Base-by-base conservation (phyloP, 1,284 basidiomycete species). In the Rhodotorula sp. region DNA sequence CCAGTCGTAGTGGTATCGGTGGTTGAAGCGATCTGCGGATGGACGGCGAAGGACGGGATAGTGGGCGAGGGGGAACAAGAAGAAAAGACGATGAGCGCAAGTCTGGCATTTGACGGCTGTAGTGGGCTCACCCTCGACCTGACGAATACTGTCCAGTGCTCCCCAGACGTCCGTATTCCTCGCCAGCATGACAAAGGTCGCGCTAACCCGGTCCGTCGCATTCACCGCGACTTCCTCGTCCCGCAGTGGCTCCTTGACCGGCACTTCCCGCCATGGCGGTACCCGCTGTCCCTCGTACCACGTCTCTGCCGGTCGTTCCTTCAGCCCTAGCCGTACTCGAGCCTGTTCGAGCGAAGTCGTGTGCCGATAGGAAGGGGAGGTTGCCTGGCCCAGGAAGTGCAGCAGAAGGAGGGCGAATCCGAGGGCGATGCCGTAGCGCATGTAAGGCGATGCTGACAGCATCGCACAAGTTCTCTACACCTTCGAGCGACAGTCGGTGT, bases 1-100 rank as follows among this genome's bases (percentile, higher is more conserved):
- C 74, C 79, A 82, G 13, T 80, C 79, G 58, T 82, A 82, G 59
- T 78, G 75, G 60, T 77, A 79, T 49, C 77, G 77, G 32, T 73
- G 68, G 68, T 80, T 80, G 74, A 80, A 81, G 19, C 78, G 76
- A 57, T 73, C 68, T 71, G 76, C 71, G 52, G 75, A 70, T 17
- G 34, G 27, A 66, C n/a, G 30, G 9, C 9, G 39, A 30, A 24
- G 29, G 24, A 32, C 15, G 51, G 46, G n/a, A n/a, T n/a, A n/a
- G n/a, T n/a, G n/a, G n/a, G n/a, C n/a, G n/a, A n/a, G n/a, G n/a
- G n/a, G n/a, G n/a, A 51, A 20, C 2, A 20, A 32, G 51, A 2
- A 4, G 24, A 29, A 11, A n/a, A 1, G 22, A 44, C 39, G 39
- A 44, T 44, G 13, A 44, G 39, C 39, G 39, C 13, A 44, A 6